A percentile compares a stretch with the other conserved stretches of the same genome.
Evolutionary conservation across 225 moss, liverwort and hornwort species (phyloP).

Genomic region (Climacium dendroides): DNA sequence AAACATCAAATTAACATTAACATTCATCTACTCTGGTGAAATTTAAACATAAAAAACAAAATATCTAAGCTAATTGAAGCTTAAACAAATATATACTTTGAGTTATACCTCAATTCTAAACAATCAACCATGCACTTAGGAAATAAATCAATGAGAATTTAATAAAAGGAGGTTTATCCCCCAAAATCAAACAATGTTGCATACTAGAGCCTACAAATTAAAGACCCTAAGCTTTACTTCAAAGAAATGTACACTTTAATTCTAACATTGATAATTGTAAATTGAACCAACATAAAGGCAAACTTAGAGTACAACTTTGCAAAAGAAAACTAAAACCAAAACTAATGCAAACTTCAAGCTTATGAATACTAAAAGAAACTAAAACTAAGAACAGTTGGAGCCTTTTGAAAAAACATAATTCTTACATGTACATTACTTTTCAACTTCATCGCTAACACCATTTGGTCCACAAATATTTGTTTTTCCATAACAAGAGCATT

Average conservation of each 20-base stretch:
- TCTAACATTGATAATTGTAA: background rate
- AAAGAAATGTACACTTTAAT: background rate
- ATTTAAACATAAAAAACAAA: fast-evolving
- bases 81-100: background rate
- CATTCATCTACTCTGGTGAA: fast-evolving
- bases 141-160: background rate
- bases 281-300: background rate
- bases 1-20: background rate
- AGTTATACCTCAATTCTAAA: background rate
- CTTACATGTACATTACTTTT: background rate
- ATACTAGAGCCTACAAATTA: background rate
- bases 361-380: background rate
- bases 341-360: background rate
- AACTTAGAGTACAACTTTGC: background rate
- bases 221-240: background rate
- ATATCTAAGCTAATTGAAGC: background rate
- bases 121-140: background rate
- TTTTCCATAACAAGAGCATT: fast-evolving
- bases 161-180: background rate
- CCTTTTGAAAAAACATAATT: background rate
- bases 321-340: background rate
- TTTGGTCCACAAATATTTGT: background rate
- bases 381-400: background rate
- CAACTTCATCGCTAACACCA: background rate
- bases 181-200: fast-evolving